phyloP scores from a whole-genome alignment of 2,329 filamentous ascomycete species.

The Emmonsiellopsis sp. region DNA sequence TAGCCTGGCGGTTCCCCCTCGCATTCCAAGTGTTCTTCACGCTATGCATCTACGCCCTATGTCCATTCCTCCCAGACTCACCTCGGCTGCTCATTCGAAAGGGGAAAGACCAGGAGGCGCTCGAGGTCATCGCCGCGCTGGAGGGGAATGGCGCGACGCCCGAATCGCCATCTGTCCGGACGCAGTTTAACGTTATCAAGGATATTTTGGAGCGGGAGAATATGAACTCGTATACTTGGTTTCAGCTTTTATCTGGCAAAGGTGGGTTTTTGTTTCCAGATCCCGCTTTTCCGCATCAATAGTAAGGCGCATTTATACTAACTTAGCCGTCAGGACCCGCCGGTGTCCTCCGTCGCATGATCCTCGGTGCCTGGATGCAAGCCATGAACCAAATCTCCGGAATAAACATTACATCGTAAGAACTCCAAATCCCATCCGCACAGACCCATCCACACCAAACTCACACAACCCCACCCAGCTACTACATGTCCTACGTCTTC shows the following conservation, averaged over 20 bases:
- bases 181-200: conserved; percentile 28
- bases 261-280: conserved; percentile 10
- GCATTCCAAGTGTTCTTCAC: conserved; percentile 25
- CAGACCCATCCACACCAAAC: conserved; percentile 2
- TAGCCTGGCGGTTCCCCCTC: conserved; percentile 23
- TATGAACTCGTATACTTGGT: conserved; percentile 37
- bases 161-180: conserved; percentile 18
- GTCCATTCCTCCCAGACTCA: conserved; percentile 29
- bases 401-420: conserved; percentile 27
- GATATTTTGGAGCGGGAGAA: conserved; percentile 36
- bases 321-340: conserved; percentile 19
- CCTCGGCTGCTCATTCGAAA: conserved; percentile 17
- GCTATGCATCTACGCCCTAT: conserved; percentile 17
- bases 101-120: conserved; percentile 8
- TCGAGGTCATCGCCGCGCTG: conserved; percentile 14
- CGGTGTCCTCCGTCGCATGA: conserved; percentile 35
- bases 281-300: not conserved
- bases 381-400: conserved; percentile 29
- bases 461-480: conserved; percentile 10
- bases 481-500: conserved; percentile 35
- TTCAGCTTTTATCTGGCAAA: conserved; percentile 33
- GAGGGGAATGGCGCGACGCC: conserved; percentile 22
- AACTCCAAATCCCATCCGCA: not conserved
- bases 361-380: conserved; percentile 37
- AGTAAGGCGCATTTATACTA: not conserved